Percentiles rank a stretch among this genome's conserved stretches.
Conservation (phyloP, 192 early-diverging fungal genomes). For the Coemansia sp. region DNA sequence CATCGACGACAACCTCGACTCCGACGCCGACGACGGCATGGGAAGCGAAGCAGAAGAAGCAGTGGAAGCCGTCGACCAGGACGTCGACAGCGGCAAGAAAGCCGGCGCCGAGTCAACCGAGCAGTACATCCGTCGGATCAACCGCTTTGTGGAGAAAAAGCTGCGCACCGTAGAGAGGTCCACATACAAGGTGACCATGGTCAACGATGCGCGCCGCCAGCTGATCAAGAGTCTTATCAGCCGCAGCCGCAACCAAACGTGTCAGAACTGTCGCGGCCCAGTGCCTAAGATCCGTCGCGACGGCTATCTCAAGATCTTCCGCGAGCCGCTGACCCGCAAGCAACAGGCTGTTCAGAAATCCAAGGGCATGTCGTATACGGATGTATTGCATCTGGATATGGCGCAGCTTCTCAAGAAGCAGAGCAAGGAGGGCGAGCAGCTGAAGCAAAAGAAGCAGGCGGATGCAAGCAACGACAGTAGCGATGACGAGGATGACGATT, state of each 20-base stretch:
- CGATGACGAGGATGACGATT: too few relatives aligned
- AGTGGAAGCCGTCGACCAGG: constrained; percentile 1
- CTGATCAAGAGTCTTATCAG: constrained; percentile 44
- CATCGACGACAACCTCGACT: constrained; percentile 28
- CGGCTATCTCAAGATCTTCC: constrained; percentile 81
- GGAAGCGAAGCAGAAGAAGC: constrained; percentile 8
- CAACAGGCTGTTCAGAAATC: constrained; percentile 59
- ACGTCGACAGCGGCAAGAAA: constrained; percentile 12
- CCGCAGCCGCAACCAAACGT: constrained; percentile 50
- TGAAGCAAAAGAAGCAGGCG: neutral
- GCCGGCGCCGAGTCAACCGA: constrained; percentile 40
- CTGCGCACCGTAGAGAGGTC: constrained; percentile 11
- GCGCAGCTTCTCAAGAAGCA: too few relatives aligned
- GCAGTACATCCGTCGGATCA: constrained; percentile 63
- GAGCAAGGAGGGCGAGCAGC: too few relatives aligned
- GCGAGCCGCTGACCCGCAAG: constrained; percentile 68
- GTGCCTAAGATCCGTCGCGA: constrained; percentile 77
- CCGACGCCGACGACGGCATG: too few relatives aligned
- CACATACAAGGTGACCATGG: constrained; percentile 50
- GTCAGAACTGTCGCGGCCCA: constrained; percentile 63
- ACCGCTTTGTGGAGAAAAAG: constrained; percentile 57
- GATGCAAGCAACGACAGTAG: constrained; percentile 15
- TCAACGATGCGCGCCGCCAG: constrained; percentile 41
- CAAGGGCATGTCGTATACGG: constrained; percentile 52
- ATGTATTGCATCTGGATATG: constrained; percentile 40